Conservation (phyloP, 2,329 filamentous ascomycete genomes). For the Penicillium verrucosum region DNA sequence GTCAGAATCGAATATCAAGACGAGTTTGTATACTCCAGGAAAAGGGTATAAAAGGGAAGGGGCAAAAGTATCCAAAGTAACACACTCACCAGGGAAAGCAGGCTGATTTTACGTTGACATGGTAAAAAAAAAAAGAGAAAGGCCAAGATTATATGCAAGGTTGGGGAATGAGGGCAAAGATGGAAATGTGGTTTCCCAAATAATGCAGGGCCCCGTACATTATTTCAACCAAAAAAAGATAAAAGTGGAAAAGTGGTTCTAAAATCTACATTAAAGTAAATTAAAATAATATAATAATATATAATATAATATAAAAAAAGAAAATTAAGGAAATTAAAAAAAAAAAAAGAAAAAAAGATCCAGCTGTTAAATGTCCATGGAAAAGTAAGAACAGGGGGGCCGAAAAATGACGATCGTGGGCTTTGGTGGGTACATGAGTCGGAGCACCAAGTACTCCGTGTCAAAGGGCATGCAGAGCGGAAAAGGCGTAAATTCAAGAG, state of each 20-base stretch:
- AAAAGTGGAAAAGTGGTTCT: not conserved
- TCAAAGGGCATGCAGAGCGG: slow-evolving; percentile 22
- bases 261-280: not conserved
- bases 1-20: slow-evolving; percentile 1
- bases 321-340: not conserved
- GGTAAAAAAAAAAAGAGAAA: slow-evolving; percentile 6
- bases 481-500: slow-evolving; percentile 14
- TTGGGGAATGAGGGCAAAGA: slow-evolving; percentile 22
- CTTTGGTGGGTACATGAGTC: slow-evolving; percentile 14
- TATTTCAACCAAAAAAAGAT: slow-evolving; percentile 14
- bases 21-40: not conserved
- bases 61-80: not conserved
- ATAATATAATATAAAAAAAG: slow-evolving; percentile 7
- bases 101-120: slow-evolving; percentile 27
- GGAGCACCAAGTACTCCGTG: slow-evolving; percentile 17
- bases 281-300: slow-evolving; percentile 8
- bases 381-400: slow-evolving; percentile 30
- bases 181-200: slow-evolving; percentile 16
- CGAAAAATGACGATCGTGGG: slow-evolving; percentile 31
- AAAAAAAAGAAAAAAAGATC: not conserved
- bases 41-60: not conserved
- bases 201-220: slow-evolving; percentile 26
- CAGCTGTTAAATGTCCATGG: slow-evolving; percentile 27
- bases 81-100: slow-evolving; percentile 24
- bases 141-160: slow-evolving; percentile 27